Evolutionary conservation across 805 yeast genomes (phyloP).

Genomic region (Teunomyces stri): DNA sequence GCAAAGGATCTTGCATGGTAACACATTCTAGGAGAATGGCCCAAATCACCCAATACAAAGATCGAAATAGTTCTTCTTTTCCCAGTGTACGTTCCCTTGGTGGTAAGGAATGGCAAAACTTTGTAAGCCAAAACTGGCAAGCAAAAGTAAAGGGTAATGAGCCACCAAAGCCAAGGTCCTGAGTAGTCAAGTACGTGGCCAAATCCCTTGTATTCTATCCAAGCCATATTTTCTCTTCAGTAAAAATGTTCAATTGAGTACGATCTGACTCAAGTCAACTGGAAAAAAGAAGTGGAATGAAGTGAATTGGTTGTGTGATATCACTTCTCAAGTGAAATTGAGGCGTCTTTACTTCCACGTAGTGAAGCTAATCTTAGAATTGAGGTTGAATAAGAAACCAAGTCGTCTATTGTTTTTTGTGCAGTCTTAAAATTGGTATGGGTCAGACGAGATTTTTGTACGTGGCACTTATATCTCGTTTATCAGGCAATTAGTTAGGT

Average conservation of each 20-base stretch:
- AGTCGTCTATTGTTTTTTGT: not conserved
- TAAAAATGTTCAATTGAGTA: not conserved
- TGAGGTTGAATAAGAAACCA: not conserved
- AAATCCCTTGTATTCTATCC: slow-evolving; percentile 11
- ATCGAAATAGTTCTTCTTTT: slow-evolving; percentile 58
- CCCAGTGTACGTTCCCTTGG: slow-evolving; percentile 19
- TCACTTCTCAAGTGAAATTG: not conserved
- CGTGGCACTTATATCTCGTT: not conserved
- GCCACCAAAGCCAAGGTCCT: slow-evolving; percentile 41
- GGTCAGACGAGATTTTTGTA: not conserved
- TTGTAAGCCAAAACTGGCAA: slow-evolving; percentile 45
- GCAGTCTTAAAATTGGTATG: not conserved
- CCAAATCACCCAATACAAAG: slow-evolving; percentile 87
- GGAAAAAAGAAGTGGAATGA: not conserved
- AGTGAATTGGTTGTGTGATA: not conserved
- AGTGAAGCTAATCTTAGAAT: not conserved
- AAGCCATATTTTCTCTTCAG: not conserved
- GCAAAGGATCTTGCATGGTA: slow-evolving; percentile 84
- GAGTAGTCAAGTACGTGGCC: slow-evolving; percentile 11
- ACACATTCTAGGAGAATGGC: slow-evolving; percentile 92
- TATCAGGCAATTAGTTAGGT: too few species aligned
- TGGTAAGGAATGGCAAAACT: slow-evolving; percentile 35
- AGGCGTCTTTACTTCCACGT: not conserved
- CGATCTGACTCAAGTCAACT: not conserved
- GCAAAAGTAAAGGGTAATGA: slow-evolving; percentile 45